Evolutionary conservation across 345 rosid genomes (phyloP).

Genomic region (Eutrema yunnanense): DNA sequence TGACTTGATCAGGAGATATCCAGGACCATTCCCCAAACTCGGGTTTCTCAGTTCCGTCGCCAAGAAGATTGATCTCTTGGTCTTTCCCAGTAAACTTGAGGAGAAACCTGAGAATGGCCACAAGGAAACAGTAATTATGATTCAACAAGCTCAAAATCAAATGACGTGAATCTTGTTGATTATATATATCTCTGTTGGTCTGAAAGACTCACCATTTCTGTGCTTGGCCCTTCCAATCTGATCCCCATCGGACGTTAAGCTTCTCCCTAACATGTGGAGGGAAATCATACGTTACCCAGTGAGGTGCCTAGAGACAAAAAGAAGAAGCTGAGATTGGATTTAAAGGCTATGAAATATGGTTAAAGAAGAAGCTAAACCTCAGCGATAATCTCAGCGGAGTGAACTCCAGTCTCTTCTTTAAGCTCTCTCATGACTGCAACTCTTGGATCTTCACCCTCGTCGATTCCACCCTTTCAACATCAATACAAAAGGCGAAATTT

Average conservation of each 20-base stretch:
- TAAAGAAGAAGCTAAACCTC: conserved; percentile 45
- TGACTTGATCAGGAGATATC: conserved; percentile 63
- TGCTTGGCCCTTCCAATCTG: conserved; percentile 97
- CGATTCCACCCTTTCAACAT: conserved; percentile 64
- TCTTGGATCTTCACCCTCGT: conserved; percentile 84
- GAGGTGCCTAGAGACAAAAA: conserved; percentile 46
- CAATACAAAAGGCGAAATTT: background rate
- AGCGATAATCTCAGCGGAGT: conserved; percentile 68
- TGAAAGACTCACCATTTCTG: conserved; percentile 70
- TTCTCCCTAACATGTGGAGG: conserved; percentile 87
- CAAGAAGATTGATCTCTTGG: conserved; percentile 79
- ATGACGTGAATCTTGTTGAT: background rate
- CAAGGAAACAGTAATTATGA: background rate
- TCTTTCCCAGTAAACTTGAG: conserved; percentile 77
- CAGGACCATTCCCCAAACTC: conserved; percentile 90
- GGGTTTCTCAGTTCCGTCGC: conserved; percentile 84
- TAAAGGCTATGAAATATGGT: background rate
- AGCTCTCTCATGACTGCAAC: conserved; percentile 79
- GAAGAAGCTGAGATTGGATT: background rate
- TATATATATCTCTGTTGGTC: background rate
- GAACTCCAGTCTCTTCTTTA: conserved; percentile 86
- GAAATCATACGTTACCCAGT: conserved; percentile 89
- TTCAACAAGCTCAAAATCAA: background rate
- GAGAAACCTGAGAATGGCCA: conserved; percentile 59
- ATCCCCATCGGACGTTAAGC: conserved; percentile 73